Conservation (phyloP, 257 asterid species). For the Nicotiana knightiana region DNA sequence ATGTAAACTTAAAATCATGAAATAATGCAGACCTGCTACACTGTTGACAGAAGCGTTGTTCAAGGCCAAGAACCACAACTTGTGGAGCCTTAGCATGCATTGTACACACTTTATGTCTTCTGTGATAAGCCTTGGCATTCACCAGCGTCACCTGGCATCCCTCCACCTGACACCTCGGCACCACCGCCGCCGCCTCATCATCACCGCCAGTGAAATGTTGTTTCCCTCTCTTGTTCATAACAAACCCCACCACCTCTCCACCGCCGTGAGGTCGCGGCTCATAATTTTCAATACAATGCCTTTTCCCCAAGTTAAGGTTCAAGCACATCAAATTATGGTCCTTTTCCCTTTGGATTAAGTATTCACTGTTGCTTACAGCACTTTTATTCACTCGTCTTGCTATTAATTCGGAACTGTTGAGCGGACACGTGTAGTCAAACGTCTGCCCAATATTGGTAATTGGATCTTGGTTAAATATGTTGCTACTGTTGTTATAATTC, state of each 20-base stretch:
- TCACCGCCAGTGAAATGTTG: not conserved
- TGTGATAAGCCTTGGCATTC: slow-evolving; percentile 53
- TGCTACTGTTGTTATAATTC: not conserved
- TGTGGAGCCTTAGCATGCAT: slow-evolving; percentile 60
- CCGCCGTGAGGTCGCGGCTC: not conserved
- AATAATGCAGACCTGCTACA: slow-evolving; percentile 49
- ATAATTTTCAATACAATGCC: slow-evolving; percentile 40
- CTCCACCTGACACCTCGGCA: slow-evolving; percentile 63
- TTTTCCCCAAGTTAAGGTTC: slow-evolving; percentile 33
- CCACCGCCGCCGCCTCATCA: slow-evolving; percentile 4
- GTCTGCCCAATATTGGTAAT: not conserved
- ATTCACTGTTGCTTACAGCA: not conserved
- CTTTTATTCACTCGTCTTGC: not conserved
- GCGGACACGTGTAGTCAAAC: not conserved
- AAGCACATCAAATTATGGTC: not conserved
- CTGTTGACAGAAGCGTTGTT: slow-evolving; percentile 76
- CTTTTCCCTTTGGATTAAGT: not conserved
- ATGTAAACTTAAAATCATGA: not conserved
- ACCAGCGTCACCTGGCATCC: slow-evolving; percentile 45
- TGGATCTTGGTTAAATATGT: not conserved
- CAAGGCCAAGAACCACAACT: slow-evolving; percentile 47
- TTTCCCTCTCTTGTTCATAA: slow-evolving; percentile 30
- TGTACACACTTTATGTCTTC: slow-evolving; percentile 68
- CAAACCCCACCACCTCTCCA: not conserved
- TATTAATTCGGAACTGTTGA: not conserved